Conservation (phyloP, 768 basidiomycete species). For the Lentinula detonsa region DNA sequence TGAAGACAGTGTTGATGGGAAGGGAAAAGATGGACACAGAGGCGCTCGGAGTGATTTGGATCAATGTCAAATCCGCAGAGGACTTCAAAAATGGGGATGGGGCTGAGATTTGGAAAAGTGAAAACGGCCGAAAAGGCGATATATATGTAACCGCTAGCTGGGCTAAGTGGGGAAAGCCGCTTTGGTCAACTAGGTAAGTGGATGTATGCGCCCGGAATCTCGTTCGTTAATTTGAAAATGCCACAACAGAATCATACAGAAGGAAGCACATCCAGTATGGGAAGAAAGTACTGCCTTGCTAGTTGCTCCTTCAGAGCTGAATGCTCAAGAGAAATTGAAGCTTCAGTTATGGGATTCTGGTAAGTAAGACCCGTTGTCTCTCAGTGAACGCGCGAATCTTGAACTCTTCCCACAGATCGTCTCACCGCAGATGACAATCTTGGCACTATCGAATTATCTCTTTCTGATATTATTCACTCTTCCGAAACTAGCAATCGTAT, state of each 20-base stretch:
- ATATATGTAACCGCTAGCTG: conserved; percentile 63
- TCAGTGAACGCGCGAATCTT: not conserved
- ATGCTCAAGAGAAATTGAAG: conserved; percentile 57
- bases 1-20: conserved; percentile 58
- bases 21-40: conserved; percentile 59
- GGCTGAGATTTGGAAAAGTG: conserved; percentile 22
- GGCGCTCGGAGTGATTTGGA: conserved; percentile 57
- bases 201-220: not conserved
- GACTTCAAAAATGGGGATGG: conserved; percentile 38
- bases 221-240: not conserved
- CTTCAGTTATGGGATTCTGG: conserved; percentile 75
- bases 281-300: conserved; percentile 64
- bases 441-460: conserved; percentile 38
- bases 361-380: conserved; percentile 8
- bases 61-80: conserved; percentile 58
- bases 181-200: conserved; percentile 57
- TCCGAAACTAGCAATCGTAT: conserved; percentile 39
- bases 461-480: conserved; percentile 26
- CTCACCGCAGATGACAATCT: conserved; percentile 43
- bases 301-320: conserved; percentile 58
- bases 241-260: conserved; percentile 47
- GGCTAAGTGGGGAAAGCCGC: conserved; percentile 54
- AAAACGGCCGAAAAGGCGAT: conserved; percentile 30
- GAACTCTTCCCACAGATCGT: conserved; percentile 23
- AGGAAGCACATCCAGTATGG: conserved; percentile 57